Conservation (phyloP, 345 rosid species). For the Durio zibethinus region DNA sequence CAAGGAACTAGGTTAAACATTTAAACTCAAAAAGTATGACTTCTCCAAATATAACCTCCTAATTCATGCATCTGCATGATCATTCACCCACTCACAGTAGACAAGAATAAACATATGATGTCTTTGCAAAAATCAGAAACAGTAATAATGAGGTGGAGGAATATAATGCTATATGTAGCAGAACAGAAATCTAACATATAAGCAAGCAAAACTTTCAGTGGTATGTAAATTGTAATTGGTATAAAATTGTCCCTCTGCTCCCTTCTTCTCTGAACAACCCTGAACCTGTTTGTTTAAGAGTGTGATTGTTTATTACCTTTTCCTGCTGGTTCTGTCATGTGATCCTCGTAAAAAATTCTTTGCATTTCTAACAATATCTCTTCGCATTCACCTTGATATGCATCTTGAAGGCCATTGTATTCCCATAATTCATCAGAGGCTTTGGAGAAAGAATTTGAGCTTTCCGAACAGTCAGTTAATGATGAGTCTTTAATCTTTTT, state of each 20-base stretch:
- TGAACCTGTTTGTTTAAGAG: not conserved
- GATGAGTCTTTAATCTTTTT: slow-evolving; percentile 51
- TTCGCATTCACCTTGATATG: slow-evolving; percentile 73
- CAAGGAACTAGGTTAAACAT: slow-evolving; percentile 27
- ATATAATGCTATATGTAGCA: not conserved
- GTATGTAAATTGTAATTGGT: not conserved
- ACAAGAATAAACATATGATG: not conserved
- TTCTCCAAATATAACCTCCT: slow-evolving; percentile 9
- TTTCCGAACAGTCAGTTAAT: slow-evolving; percentile 17
- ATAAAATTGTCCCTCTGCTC: not conserved
- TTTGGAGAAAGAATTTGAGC: slow-evolving; percentile 12
- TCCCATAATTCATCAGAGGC: slow-evolving; percentile 72
- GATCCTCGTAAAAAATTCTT: slow-evolving; percentile 78
- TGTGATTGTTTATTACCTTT: slow-evolving; percentile 29
- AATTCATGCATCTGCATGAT: not conserved
- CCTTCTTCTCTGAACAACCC: not conserved
- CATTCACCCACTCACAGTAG: not conserved
- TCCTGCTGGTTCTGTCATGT: slow-evolving; percentile 28
- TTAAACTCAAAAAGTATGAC: slow-evolving; percentile 23
- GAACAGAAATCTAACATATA: not conserved
- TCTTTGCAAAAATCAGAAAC: not conserved
- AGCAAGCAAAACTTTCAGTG: not conserved
- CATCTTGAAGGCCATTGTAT: slow-evolving; percentile 62
- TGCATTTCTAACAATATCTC: slow-evolving; percentile 88
- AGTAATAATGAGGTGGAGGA: not conserved